Base-by-base conservation (phyloP, 1,284 basidiomycete genomes). In the Bjerkandera adusta region DNA sequence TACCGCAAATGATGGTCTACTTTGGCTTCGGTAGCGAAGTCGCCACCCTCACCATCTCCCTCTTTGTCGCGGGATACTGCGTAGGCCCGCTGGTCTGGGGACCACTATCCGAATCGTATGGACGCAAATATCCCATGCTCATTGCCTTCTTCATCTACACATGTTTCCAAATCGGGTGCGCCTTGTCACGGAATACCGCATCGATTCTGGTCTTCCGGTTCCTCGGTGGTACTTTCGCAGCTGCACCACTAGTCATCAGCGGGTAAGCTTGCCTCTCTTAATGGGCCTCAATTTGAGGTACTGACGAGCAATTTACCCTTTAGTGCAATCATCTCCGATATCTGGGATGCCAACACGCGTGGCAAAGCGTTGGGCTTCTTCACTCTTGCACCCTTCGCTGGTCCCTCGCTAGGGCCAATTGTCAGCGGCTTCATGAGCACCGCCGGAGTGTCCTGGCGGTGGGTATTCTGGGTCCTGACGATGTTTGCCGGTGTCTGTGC, bases 401-500 rank as follows among this genome's bases (percentile, higher is more conserved):
- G 86, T n/a, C 81, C 81, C 3, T 70, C 72, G 0, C 51, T 82
- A 20, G 86, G 83, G 0, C 88, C 89, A 1, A 77, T 82, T 30
- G 76, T 86, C 10, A 76, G 77, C 34, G 83, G 88, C 8, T 74
- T 73, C 55, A 69, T 81, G 43, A 63, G 66, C 8, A 67, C 73
- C 15, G 58, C 63, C 5, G 70, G 74, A 29, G 68, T 75, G 1
- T 75, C 75, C 4, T 91, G 83, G 81, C 71, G 83, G 35, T 90
- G 85, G 86, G 57, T 85, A 10, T 92, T 83, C 68, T 92, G 86
- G 85, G 71, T 89, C 33, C 64, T 87, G 32, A 73, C 85, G 10
- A 73, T 81, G 26, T 91, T 92, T 57, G 77, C 79, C 47, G 65
- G 76, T 4, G 49, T 64, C 5, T 80, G 76, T 50, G 65, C 66